Base-by-base conservation (phyloP, 768 basidiomycete species). In the Lanmaoa rubissima region DNA sequence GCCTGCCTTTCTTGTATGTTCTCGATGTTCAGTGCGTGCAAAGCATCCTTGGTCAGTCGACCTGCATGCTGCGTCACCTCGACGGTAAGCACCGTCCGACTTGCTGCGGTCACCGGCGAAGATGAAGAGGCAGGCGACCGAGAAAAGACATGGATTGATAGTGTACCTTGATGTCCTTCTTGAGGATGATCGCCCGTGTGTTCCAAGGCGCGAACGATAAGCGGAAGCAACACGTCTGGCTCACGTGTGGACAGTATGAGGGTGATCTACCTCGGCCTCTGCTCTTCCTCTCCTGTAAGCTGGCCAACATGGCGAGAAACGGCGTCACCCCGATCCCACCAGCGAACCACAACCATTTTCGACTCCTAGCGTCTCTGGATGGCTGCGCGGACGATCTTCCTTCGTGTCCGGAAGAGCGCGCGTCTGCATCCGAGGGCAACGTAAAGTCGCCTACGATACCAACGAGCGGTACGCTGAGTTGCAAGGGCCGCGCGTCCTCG, bases 241-340 rank as follows among this genome's bases (percentile, higher is more conserved):
- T 86, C 84, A 36, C 79, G 75, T 0, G 82, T 82, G 1, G 85
- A 78, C 2, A 86, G 60, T 0, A 79, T 61, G 21, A 86, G 71
- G 0, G 69, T 63, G 39, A 87, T 75, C 5, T 13, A 2, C n/a
- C 10, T 3, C n/a, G 42, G 4, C 34, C 3, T 9, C 28, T 12
- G 0, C 2, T 21, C 17, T 40, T 46, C 21, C 35, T 42, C 39
- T 51, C 51, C 28, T 47, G 39, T 50, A 63, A 31, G 51, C 65
- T 31, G 51, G 52, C 48, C 4, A 86, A 69, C 83, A 86, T 83
- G 34, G 78, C 79, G 32, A 88, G 66, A 69, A 85, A 88, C 0
- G 85, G 85, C 16, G 86, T 87, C 45, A 87, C 56, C 3, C 86
- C 86, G 51, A 87, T 86, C 1, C 86, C 85, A 21, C 84, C 84